Evolutionary conservation across 1,284 basidiomycete genomes (phyloP), one percentile per base, ranked within the genome.

Genomic region (Microbotryum intermedium): DNA sequence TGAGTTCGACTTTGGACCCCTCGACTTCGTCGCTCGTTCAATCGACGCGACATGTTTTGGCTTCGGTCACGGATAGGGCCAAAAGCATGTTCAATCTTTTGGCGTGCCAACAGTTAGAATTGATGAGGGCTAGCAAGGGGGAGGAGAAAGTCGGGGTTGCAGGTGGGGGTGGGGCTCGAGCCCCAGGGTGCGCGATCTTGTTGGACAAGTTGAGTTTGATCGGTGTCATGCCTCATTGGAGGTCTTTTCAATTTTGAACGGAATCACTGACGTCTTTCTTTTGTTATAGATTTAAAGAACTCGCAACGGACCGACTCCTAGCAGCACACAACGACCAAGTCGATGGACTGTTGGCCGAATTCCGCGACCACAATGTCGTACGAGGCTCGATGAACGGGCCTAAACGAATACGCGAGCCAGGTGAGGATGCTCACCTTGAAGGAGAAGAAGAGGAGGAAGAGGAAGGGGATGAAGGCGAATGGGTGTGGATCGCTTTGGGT

Each of bases 311-410:
- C 57, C 80, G 86, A 49, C 92, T 95, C 70, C 82, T 94, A 55
- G 90, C 90, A 7, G 85, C 86, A 50, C 90, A 84, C 72, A 89
- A 92, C 69, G 87, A 86, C 18, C 82, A 90, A 47, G 78, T 93
- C 72, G 80, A 86, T 34, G 83, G 89, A 9, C 77, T 92, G 34
- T 76, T 95, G 53, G 84, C 84, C 26, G 92, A 97, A 75, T 95
- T 92, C 74, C 82, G 82, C 69, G 92, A 97, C 74, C 92, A 97
- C 70, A 83, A 83, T 2, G 73, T 95, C 68, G 83, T 95, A 18
- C 77, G 88, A 20, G 76, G 77, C 20, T 78, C 79, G 8, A 62
- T 62, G n/a, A 53, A 69, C 71, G 42, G 64, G 29, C 71, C 71
- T 3, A 55, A 59, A 25, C 34, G 16, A 16, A 30, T 59, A 7